phyloP scores from a whole-genome alignment of 1,284 basidiomycete genomes.

The Phellinidium pouzarii region DNA sequence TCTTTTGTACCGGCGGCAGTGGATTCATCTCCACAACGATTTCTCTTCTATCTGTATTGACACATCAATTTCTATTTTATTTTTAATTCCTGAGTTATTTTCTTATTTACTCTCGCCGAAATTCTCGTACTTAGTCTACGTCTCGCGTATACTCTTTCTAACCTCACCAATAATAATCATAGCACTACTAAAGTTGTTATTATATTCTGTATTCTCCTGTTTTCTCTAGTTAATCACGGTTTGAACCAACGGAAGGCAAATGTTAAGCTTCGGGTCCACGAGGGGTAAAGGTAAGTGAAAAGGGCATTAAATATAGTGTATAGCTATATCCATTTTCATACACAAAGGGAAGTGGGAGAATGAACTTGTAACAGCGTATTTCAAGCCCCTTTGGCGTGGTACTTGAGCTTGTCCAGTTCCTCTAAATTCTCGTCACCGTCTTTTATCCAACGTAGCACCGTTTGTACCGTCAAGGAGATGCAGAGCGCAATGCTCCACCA shows the following conservation, averaged over 20 bases:
- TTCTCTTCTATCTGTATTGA: neutral
- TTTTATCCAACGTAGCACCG: conserved; percentile 5
- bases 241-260: neutral
- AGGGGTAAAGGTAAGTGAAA: neutral
- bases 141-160: neutral
- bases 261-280: neutral
- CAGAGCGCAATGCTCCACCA: conserved; percentile 12
- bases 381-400: conserved; percentile 17
- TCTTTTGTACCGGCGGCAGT: neutral
- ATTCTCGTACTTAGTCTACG: neutral
- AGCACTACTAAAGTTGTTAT: neutral
- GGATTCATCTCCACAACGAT: neutral
- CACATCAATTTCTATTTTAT: neutral
- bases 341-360: no score
- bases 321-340: neutral
- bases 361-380: no score
- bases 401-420: conserved; percentile 11
- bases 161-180: neutral
- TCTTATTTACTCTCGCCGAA: neutral
- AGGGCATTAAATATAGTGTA: neutral
- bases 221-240: neutral
- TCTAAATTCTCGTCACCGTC: conserved; percentile 3
- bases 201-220: no score
- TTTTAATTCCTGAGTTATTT: conserved; percentile 14
- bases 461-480: conserved; percentile 1